A percentile compares a stretch with the other conserved stretches of the same genome.
These are phyloP conservation scores for Parachlorella kessleri DNA, from an alignment of 139 green algal genomes.

Conservation along the genomic window DNA sequence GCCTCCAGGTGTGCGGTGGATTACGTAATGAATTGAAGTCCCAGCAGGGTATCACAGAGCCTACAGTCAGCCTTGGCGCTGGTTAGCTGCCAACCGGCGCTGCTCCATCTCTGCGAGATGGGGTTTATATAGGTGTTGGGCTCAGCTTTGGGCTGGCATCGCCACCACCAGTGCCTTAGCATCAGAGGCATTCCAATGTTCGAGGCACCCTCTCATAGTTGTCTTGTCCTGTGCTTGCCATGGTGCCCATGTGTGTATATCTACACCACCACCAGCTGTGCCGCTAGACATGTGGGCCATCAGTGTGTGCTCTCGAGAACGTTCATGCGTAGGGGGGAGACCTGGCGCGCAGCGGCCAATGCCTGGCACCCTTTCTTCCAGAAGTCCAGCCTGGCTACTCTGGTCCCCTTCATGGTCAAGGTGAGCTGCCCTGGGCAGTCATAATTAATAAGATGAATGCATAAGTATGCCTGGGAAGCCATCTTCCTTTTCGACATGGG, in stretches of 20 bases:
- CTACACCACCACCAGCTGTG: too few species aligned
- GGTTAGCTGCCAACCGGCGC: too few species aligned
- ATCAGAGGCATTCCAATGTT: neutral
- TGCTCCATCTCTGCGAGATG: neutral
- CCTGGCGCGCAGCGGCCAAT: neutral
- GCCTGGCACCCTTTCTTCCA: slow-evolving; percentile 5
- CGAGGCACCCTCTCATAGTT: neutral
- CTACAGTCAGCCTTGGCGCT: too few species aligned
- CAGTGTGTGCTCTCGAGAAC: neutral
- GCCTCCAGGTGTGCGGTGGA: neutral
- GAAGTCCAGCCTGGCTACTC: neutral
- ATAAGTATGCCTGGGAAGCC: neutral
- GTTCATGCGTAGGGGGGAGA: neutral
- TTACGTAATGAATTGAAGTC: too few species aligned
- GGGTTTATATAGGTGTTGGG: neutral
- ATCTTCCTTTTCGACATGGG: neutral
- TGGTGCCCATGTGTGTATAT: too few species aligned
- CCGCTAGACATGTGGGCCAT: neutral
- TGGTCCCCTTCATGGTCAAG: slow-evolving; percentile 36
- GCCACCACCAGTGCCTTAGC: too few species aligned
- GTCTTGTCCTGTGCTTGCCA: neutral
- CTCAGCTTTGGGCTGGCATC: too few species aligned
- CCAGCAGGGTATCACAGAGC: too few species aligned
- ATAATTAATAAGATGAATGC: neutral
- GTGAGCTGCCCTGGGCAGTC: neutral